phyloP scores from a whole-genome alignment of 1,284 basidiomycete genomes.

The Pseudozyma sp. region DNA sequence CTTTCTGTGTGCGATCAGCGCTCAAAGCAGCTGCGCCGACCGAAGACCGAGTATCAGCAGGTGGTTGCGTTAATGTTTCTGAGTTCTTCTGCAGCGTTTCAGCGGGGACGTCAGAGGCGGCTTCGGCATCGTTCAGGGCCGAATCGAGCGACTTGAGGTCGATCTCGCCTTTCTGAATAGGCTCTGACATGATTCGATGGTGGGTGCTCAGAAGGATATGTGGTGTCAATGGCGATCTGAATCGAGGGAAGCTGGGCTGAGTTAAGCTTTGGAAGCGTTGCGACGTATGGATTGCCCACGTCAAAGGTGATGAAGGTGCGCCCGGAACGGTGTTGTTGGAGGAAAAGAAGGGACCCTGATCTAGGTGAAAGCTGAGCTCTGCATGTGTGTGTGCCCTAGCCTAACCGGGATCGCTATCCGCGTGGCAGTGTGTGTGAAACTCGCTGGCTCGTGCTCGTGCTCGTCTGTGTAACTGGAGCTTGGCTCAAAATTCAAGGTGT shows the following conservation, averaged over 20 bases:
- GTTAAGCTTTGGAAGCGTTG: neutral
- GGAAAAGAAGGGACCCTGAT: neutral
- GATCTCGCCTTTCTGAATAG: slow-evolving; percentile 44
- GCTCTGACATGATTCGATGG: slow-evolving; percentile 39
- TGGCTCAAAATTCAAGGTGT: too few species aligned
- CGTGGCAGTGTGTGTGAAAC: slow-evolving; percentile 18
- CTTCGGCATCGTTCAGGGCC: slow-evolving; percentile 38
- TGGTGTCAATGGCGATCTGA: neutral
- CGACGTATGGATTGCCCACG: neutral
- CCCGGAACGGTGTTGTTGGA: neutral
- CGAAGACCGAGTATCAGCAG: slow-evolving; percentile 24
- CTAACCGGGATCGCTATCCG: neutral
- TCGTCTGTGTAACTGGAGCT: too few species aligned
- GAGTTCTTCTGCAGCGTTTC: slow-evolving; percentile 33
- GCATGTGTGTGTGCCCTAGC: neutral
- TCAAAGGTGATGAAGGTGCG: neutral
- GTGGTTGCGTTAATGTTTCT: slow-evolving; percentile 37
- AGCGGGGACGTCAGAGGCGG: slow-evolving; percentile 32
- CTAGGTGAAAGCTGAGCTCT: neutral
- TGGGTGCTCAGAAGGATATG: neutral
- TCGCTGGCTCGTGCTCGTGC: too few species aligned
- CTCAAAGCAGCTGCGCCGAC: slow-evolving; percentile 11
- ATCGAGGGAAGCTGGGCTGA: neutral
- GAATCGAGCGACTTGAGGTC: slow-evolving; percentile 42
- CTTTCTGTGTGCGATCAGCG: slow-evolving; percentile 18